Percentiles rank a stretch among this genome's conserved stretches.
phyloP scores from a whole-genome alignment of 768 basidiomycete species.

The Cubamyces lactineus region DNA sequence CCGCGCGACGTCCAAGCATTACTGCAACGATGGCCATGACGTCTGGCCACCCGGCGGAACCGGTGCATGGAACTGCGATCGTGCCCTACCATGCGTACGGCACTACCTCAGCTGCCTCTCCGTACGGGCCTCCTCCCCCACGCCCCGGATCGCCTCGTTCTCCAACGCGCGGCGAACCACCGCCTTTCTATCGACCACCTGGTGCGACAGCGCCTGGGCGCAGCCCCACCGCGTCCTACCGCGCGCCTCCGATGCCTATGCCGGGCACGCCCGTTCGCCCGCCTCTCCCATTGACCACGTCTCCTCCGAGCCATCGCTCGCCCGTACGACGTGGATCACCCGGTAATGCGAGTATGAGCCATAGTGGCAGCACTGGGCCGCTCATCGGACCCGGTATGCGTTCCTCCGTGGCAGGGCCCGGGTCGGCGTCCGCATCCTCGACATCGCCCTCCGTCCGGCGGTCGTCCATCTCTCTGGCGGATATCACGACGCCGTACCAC shows the following conservation, averaged over 20 bases:
- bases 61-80: constrained; percentile 29
- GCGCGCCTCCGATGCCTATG: constrained; percentile 1
- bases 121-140: constrained; percentile 6
- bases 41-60: constrained; percentile 27
- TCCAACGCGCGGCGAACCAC: constrained; percentile 26
- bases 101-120: constrained; percentile 3
- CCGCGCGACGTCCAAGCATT: constrained; percentile 25
- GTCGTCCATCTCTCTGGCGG: constrained; percentile 44
- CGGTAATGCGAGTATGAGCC: not conserved
- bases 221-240: constrained; percentile 11
- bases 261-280: constrained; percentile 3
- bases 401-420: not conserved
- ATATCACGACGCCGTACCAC: constrained; percentile 45
- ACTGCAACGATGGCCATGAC: constrained; percentile 30
- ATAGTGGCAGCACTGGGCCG: not conserved
- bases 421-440: not conserved
- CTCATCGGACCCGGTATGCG: constrained; percentile 21
- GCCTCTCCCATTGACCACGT: constrained; percentile 9
- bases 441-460: constrained; percentile 38
- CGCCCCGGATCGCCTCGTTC: constrained; percentile 24
- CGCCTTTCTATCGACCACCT: constrained; percentile 11
- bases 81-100: constrained; percentile 30
- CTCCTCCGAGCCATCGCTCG: constrained; percentile 3
- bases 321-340: constrained; percentile 5
- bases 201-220: not conserved